Evolutionary conservation across 768 basidiomycete genomes (phyloP), one percentile per base, ranked within the genome.

Genomic region (Russula sp.): DNA sequence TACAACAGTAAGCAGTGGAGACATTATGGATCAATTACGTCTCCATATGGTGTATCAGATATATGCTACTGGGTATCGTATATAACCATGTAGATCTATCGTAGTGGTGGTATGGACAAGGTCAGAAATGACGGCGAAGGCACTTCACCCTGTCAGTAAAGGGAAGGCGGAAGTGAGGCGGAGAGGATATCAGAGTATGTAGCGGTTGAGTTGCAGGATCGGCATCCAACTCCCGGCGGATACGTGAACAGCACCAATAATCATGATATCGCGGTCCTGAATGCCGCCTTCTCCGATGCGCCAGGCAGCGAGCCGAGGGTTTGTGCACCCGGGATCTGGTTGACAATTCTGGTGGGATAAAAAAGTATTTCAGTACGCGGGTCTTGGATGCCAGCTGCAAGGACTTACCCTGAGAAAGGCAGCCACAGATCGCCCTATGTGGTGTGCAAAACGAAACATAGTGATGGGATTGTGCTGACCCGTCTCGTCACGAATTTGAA

Each of bases 151-250:
- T 45, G 45, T 22, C 18, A 51, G 34, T 10, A 20, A 34, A 43
- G 25, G 1, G 5, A 7, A 32, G 11, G 2, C 3, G 29, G 20
- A 43, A 22, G 7, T 42, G 18, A 1, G 18, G 6, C 8, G 18
- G 9, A 18, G 14, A 11, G 25, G 16, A 10, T 25, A 20, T 54
- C 16, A 63, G 2, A 58, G 1, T 4, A 63, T 36, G 34, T n/a
- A 59, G 22, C 42, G 59, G 13, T 10, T 46, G 3, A 64, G 59
- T 22, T 64, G 63, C 35, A 64, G 16, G 3, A 64, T 56, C 1
- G 63, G 63, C 63, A 61, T 61, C 63, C 63, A 64, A 20, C 53
- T 45, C 10, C 42, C 59, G 1, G 53, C 14, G 11, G 53, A 46
- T 1, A 64, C 59, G 8, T 64, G 63, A 14, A 61, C 29, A 0